Conservation (phyloP, 208 protist species). For the Trypanosoma mega region DNA sequence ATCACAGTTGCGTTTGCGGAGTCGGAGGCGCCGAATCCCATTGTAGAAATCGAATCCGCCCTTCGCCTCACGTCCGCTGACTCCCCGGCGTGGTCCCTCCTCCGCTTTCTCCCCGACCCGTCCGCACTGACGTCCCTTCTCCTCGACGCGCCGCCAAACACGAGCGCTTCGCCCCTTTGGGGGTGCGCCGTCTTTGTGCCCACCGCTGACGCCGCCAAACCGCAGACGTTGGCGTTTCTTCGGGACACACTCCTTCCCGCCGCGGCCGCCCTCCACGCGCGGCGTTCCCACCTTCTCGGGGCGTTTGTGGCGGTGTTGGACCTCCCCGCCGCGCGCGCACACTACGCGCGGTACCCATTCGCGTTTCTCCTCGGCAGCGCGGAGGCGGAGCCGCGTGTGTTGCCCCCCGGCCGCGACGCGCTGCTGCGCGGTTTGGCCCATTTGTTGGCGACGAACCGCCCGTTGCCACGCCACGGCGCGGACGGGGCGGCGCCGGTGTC, state of each 20-base stretch:
- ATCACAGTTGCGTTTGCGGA: no score
- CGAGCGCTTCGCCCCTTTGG: no score
- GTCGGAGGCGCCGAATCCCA: neutral
- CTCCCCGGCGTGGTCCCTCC: neutral
- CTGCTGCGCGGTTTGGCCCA: slow-evolving; percentile 2
- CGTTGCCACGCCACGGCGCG: neutral
- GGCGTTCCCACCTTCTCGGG: neutral
- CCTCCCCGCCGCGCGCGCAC: neutral
- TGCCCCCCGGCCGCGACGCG: neutral
- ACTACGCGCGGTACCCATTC: slow-evolving; percentile 22
- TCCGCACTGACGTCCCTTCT: neutral
- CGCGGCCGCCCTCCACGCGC: neutral
- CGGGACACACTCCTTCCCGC: slow-evolving; percentile 1
- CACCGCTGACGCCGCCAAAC: neutral
- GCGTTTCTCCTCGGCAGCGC: neutral
- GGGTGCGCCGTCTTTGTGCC: slow-evolving; percentile 16
- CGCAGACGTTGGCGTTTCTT: neutral
- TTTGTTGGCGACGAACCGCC: neutral
- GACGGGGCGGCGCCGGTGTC: neutral
- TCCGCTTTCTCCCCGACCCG: neutral
- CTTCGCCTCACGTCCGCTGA: neutral
- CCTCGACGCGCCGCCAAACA: no score
- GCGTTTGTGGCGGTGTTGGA: slow-evolving; percentile 9
- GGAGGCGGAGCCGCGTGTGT: neutral
- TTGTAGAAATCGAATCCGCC: neutral